Percentiles rank a stretch among this genome's conserved stretches.
phyloP scores from a whole-genome alignment of 805 yeast species.

The Candida broadrunensis region DNA sequence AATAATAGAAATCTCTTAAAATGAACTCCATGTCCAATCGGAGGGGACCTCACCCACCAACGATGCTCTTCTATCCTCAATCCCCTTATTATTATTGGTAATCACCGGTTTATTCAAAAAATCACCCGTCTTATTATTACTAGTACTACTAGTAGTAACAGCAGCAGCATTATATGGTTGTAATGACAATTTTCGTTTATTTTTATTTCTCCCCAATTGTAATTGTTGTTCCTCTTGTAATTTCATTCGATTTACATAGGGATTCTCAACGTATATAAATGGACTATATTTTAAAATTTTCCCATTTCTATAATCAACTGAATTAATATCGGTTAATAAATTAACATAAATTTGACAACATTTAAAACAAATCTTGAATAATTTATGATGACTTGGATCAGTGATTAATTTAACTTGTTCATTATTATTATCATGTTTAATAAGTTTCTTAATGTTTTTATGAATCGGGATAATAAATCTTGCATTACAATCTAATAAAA shows the following conservation, averaged over 20 bases:
- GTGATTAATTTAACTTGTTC: background rate
- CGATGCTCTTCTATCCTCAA: constrained; percentile 4
- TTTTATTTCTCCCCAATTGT: background rate
- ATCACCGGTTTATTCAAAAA: no score
- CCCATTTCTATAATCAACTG: constrained; percentile 9
- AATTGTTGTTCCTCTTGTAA: background rate
- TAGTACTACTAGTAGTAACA: background rate
- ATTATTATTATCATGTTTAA: background rate
- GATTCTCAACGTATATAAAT: constrained; percentile 30
- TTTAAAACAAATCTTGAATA: constrained; percentile 30
- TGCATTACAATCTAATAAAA: constrained; percentile 22
- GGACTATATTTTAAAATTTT: constrained; percentile 1
- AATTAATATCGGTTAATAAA: constrained; percentile 5
- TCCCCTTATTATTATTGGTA: no score
- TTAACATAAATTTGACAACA: constrained; percentile 24
- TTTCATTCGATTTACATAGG: constrained; percentile 18
- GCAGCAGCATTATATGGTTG: background rate
- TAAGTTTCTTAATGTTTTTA: constrained; percentile 13
- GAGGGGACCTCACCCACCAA: constrained; percentile 21
- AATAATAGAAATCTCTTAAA: constrained; percentile 17
- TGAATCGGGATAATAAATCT: constrained; percentile 36
- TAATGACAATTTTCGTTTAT: background rate
- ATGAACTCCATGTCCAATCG: constrained; percentile 57
- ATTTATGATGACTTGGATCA: constrained; percentile 12
- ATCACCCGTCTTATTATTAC: background rate